Base-by-base conservation (phyloP, 352 stramenopile genomes). In the Nothophytophthora sp. region DNA sequence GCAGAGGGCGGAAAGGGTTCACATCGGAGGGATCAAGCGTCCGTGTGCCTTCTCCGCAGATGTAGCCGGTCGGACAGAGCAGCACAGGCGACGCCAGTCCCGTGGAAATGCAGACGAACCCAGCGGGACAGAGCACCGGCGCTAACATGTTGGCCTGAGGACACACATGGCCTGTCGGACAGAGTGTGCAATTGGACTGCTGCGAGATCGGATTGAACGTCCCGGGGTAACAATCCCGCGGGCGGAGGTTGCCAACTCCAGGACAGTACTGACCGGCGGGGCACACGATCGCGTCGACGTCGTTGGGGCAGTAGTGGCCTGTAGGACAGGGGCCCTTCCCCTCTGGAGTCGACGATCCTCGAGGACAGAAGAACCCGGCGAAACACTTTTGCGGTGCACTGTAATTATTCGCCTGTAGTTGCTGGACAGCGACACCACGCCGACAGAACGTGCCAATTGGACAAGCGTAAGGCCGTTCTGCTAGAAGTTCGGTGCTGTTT, bases 291-390 rank as follows among this genome's bases (percentile, higher is more conserved):
- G 96, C 95, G 25, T 96, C 70, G 5, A 88, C 86, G 41, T 93
- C 61, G 13, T 82, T 94, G 1, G 93, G 90, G 46, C 96, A 99
- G 63, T 97, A 99, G 65, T 98, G 92, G 7, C 96, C 96, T 8
- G 92, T 96, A 13, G 94, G 96, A 49, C 97, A 99, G 8, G 96
- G 86, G 0, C 96, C 97, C 48, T 76, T 67, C 3, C 97, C 97
- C 63, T 99, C 91, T 5, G 96, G 94, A 9, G 86, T 95, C 1
- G 63, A 70, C 8, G 92, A 98, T 20, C 94, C 95, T 20, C 82
- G 76, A 0, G 97, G 92, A 70, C 97, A 99, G 59, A 99, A 99
- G 62, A 98, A 98, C 0, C 97, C 96, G 30, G 85, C 63, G 52
- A 97, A 98, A 47, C 97, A 99, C 34, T 70, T 79, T 54, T 99